These are phyloP conservation scores for Alternaria gaisen DNA, from an alignment of 2,329 filamentous ascomycete genomes.

Conservation along the genomic window DNA sequence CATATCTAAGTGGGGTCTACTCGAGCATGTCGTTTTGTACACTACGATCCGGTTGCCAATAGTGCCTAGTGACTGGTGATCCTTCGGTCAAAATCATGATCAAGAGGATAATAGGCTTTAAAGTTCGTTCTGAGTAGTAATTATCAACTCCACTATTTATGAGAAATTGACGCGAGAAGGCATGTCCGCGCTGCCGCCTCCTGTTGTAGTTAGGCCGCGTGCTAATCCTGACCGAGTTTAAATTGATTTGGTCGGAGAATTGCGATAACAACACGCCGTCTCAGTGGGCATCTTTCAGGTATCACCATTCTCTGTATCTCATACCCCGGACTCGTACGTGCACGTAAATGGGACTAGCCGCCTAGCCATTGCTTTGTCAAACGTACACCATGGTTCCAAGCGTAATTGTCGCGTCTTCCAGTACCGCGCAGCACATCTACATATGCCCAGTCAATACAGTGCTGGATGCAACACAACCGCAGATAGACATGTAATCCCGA, in stretches of 20 bases:
- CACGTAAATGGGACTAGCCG: not conserved
- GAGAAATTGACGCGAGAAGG: not conserved
- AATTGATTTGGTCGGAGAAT: constrained; percentile 8
- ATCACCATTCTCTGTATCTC: constrained; percentile 10
- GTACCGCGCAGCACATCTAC: not conserved
- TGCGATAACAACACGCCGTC: constrained; percentile 25
- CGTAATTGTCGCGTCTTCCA: not conserved
- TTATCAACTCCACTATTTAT: not conserved
- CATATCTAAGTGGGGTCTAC: not conserved
- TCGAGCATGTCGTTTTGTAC: not conserved
- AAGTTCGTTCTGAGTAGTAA: not conserved
- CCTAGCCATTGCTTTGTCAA: not conserved
- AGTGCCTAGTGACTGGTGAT: not conserved
- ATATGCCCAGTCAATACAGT: not conserved
- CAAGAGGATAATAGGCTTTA: not conserved
- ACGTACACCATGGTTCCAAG: not conserved
- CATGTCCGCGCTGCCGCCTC: not conserved
- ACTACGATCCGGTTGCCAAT: not conserved
- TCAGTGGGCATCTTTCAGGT: constrained; percentile 18
- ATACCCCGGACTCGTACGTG: not conserved
- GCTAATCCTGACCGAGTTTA: constrained; percentile 11
- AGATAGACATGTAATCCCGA: not conserved
- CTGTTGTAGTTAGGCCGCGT: not conserved
- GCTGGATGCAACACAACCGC: not conserved
- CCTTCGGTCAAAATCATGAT: not conserved